Evolutionary conservation across 352 stramenopile species (phyloP).

Genomic region (Blastocystis sp.): DNA sequence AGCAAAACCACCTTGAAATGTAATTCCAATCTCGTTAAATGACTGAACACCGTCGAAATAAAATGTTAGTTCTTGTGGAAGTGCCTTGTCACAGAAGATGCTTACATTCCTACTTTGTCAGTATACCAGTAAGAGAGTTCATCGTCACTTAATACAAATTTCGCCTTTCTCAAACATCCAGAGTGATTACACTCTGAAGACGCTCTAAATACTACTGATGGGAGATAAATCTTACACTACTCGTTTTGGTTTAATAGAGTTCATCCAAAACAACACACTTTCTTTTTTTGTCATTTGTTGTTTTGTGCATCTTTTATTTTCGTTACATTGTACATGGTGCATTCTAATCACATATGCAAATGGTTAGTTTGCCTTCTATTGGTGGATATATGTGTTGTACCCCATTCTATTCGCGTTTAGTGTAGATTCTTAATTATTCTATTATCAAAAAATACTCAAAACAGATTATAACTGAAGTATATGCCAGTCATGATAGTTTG

Average conservation of each 20-base stretch:
- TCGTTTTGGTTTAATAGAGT: not conserved
- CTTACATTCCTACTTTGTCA: not conserved
- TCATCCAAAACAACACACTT: not conserved
- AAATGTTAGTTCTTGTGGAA: constrained; percentile 13
- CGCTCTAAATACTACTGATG: not conserved
- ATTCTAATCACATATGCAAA: not conserved
- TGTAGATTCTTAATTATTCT: too few relatives aligned
- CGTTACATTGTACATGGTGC: not conserved
- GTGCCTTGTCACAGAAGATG: not conserved
- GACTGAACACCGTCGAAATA: not conserved
- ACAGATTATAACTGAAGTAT: too few relatives aligned
- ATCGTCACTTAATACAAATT: not conserved
- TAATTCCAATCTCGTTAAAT: constrained; percentile 15
- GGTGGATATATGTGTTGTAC: too few relatives aligned
- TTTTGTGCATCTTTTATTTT: too few relatives aligned
- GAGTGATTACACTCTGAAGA: constrained; percentile 7
- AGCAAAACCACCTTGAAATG: constrained; percentile 53
- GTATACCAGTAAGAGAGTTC: constrained; percentile 17
- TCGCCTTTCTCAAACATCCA: not conserved
- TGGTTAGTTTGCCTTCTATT: not conserved
- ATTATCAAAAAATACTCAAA: too few relatives aligned
- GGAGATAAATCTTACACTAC: not conserved
- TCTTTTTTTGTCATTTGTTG: too few relatives aligned
- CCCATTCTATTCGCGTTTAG: too few relatives aligned
- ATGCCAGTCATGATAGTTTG: too few relatives aligned